Evolutionary conservation across 163 green algal genomes (phyloP).

Genomic region (Coccomyxa subellipsoidea): DNA sequence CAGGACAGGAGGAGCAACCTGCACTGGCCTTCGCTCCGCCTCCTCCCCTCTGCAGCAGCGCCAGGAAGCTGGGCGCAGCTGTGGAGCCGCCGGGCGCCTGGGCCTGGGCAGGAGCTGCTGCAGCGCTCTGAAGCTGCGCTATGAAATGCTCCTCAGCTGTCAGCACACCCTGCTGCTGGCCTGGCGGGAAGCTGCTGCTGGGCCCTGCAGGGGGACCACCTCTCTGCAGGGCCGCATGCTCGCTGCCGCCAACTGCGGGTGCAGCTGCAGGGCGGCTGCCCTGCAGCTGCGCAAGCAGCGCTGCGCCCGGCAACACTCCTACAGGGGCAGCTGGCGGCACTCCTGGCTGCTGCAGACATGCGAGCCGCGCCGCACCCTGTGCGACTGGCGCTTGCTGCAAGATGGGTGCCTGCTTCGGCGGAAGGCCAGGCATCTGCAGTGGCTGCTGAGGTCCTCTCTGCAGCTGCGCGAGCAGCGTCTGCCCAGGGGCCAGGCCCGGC

Average conservation of each 20-base stretch:
- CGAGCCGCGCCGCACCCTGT: neutral
- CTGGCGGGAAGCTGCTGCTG: neutral
- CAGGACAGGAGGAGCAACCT: no score
- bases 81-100: no score
- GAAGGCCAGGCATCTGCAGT: neutral
- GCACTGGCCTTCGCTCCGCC: neutral
- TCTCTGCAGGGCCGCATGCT: neutral
- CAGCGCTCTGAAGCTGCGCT: neutral
- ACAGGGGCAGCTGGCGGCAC: no score
- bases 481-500: neutral
- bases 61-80: neutral
- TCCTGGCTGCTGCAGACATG: conserved; percentile 20
- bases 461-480: neutral
- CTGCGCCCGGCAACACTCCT: neutral
- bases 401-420: neutral
- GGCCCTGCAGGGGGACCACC: neutral
- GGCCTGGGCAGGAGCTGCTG: neutral
- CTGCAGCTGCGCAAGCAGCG: conserved; percentile 21
- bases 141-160: neutral
- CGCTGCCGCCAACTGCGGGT: neutral
- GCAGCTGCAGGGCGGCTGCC: neutral
- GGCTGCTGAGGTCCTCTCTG: neutral
- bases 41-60: neutral
- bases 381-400: neutral
- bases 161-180: neutral